Evolutionary conservation across 108 stramenopile genomes (phyloP).

Genomic region (Skeletonema marinoi): DNA sequence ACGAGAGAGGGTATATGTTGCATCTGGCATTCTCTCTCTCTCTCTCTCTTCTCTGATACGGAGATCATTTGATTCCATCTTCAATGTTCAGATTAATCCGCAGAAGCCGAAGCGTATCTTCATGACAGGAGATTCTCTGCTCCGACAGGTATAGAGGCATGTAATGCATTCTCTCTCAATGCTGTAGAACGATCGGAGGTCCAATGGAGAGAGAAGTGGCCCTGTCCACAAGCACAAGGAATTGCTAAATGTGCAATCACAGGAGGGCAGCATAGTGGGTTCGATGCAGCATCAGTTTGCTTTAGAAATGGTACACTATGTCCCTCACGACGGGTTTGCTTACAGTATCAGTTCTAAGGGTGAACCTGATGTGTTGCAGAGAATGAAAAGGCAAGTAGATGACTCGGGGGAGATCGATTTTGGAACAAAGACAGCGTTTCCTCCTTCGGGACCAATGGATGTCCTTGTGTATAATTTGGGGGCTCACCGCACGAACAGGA

Average conservation of each 20-base stretch:
- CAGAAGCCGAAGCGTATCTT: slow-evolving; percentile 7
- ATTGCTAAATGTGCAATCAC: too few species aligned
- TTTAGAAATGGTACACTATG: slow-evolving; percentile 19
- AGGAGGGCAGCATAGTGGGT: slow-evolving; percentile 18
- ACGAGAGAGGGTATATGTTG: too few species aligned
- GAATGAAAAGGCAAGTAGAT: slow-evolving; percentile 8
- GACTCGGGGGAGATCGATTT: slow-evolving; percentile 12
- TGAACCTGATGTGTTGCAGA: background rate
- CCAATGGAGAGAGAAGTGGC: slow-evolving; percentile 19
- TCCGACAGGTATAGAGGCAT: slow-evolving; percentile 25
- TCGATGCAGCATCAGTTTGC: slow-evolving; percentile 23
- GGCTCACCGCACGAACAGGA: slow-evolving; percentile 3
- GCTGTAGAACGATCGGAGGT: slow-evolving; percentile 2
- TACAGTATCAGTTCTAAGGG: background rate
- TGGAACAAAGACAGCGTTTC: slow-evolving; percentile 17
- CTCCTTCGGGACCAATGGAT: background rate
- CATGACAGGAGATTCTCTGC: slow-evolving; percentile 31
- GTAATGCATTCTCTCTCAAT: slow-evolving; percentile 18
- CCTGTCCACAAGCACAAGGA: background rate
- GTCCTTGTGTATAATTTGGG: slow-evolving; percentile 26
- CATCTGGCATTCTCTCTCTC: too few species aligned
- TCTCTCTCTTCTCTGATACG: too few species aligned
- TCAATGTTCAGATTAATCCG: background rate
- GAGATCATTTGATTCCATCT: background rate
- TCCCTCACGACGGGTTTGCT: slow-evolving; percentile 14